Evolutionary conservation across 2,329 filamentous ascomycete genomes (phyloP).

Genomic region (Aspergillus alliaceus): DNA sequence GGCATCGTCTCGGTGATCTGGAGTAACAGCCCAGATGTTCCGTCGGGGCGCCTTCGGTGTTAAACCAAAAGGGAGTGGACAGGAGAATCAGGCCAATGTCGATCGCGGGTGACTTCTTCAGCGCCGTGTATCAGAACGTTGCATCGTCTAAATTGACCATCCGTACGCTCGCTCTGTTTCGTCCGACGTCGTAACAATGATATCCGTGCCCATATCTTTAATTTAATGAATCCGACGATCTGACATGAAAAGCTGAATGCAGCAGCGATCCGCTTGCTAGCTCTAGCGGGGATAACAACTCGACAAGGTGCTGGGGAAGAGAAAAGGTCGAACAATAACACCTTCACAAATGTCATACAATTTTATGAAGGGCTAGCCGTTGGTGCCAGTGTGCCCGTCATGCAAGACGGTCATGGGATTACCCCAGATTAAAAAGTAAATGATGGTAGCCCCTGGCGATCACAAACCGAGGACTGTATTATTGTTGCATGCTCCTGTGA

Average conservation of each 20-base stretch:
- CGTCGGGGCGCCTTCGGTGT: conserved; percentile 15
- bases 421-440: no score
- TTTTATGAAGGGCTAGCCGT: no score
- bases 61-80: background rate
- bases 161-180: conserved; percentile 2
- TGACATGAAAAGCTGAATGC: background rate
- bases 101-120: conserved; percentile 1
- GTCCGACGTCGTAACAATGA: background rate
- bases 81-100: conserved; percentile 1
- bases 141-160: conserved; percentile 10
- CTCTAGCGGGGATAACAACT: background rate
- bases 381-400: no score
- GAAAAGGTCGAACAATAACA: background rate
- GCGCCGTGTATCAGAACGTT: conserved; percentile 18
- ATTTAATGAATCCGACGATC: background rate
- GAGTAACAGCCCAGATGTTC: conserved; percentile 7
- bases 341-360: no score
- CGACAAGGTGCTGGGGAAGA: background rate
- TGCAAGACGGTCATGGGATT: no score
- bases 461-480: no score
- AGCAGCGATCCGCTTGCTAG: background rate
- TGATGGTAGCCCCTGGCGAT: no score
- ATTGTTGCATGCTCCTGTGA: no score
- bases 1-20: background rate
- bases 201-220: background rate